phyloP scores from a whole-genome alignment of 768 basidiomycete species.

The Xerocomellus intermedius region DNA sequence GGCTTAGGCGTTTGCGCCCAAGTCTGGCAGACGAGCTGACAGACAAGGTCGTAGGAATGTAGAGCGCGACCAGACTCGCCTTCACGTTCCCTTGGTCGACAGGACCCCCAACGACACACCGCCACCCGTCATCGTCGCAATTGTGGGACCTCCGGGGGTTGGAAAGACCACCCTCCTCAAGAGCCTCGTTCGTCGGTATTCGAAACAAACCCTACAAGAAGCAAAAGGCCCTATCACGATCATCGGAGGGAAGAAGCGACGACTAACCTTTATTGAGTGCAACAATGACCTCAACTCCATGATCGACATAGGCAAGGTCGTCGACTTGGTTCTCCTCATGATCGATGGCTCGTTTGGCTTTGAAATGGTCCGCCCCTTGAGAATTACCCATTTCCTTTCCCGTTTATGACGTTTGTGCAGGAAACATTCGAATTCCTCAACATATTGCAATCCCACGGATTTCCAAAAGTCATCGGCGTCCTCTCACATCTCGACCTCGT shows the following conservation, averaged over 20 bases:
- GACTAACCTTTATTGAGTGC: constrained; percentile 96
- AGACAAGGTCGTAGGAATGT: constrained; percentile 86
- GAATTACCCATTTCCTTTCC: neutral
- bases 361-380: constrained; percentile 78
- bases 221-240: constrained; percentile 94
- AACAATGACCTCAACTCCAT: constrained; percentile 97
- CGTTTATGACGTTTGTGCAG: constrained; percentile 38
- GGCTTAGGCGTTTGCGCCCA: constrained; percentile 80
- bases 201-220: constrained; percentile 89
- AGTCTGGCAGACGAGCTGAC: constrained; percentile 87
- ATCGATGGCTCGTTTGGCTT: constrained; percentile 98
- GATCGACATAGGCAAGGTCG: constrained; percentile 97
- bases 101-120: constrained; percentile 89
- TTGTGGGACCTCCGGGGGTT: constrained; percentile 95
- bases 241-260: constrained; percentile 86
- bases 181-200: constrained; percentile 85
- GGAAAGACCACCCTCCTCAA: constrained; percentile 95
- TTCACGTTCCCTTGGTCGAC: constrained; percentile 95
- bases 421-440: constrained; percentile 99
- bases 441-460: constrained; percentile 93
- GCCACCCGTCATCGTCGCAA: constrained; percentile 90
- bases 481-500: constrained; percentile 97
- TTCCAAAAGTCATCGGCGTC: constrained; percentile 97
- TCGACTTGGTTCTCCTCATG: constrained; percentile 95
- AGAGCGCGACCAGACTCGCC: constrained; percentile 89